These are phyloP conservation scores for Colletotrichum sp. DNA, from an alignment of 2,329 filamentous ascomycete genomes.

Conservation along the genomic window DNA sequence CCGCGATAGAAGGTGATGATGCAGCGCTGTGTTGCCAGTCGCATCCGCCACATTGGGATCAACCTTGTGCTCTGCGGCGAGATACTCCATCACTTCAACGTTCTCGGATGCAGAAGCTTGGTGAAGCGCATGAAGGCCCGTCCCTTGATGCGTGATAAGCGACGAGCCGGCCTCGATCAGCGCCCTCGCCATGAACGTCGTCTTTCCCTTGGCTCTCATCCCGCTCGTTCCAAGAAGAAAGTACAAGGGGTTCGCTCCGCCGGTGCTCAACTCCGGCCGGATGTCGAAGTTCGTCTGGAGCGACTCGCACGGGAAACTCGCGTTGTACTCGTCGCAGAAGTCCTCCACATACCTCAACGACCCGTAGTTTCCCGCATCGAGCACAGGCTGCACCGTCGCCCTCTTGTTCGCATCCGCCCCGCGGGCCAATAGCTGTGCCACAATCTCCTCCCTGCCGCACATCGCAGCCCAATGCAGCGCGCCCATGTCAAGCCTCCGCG, in stretches of 20 bases:
- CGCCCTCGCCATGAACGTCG: not conserved
- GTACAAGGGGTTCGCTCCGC: slow-evolving; percentile 13
- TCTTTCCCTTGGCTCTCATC: not conserved
- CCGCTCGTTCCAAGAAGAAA: slow-evolving; percentile 6
- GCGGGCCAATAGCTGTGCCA: not conserved
- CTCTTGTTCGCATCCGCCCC: not conserved
- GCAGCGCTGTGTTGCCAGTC: slow-evolving; percentile 3
- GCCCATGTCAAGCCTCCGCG: slow-evolving; percentile 8
- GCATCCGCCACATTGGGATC: not conserved
- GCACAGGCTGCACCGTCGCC: not conserved
- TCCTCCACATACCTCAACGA: slow-evolving; percentile 9
- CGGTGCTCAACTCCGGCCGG: not conserved
- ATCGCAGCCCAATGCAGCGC: slow-evolving; percentile 18
- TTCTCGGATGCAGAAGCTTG: slow-evolving; percentile 9
- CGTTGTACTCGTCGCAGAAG: slow-evolving; percentile 15
- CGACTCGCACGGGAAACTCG: slow-evolving; percentile 12
- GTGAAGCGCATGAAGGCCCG: slow-evolving; percentile 4
- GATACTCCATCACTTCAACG: not conserved
- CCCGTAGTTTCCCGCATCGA: slow-evolving; percentile 11
- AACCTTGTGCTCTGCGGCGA: not conserved
- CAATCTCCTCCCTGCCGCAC: not conserved
- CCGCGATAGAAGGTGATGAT: slow-evolving; percentile 9
- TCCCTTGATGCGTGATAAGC: not conserved
- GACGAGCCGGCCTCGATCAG: not conserved
- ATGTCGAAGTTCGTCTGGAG: not conserved